These are phyloP conservation scores for Metschnikowia similis DNA, from an alignment of 805 yeast genomes.

Conservation along the genomic window DNA sequence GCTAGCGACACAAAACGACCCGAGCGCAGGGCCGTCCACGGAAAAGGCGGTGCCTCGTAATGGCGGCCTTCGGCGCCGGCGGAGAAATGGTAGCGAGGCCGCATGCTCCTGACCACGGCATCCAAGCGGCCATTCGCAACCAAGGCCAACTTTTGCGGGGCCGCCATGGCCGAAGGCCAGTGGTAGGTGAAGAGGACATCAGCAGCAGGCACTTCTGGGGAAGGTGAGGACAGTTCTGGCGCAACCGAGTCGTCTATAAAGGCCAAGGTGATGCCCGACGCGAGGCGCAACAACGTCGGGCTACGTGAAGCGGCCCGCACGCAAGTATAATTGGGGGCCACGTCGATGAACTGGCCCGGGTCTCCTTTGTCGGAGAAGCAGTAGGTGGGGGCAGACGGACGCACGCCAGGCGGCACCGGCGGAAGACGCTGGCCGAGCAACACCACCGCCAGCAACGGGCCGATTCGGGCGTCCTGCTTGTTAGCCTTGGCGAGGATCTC, in stretches of 20 bases:
- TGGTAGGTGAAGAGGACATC: constrained; percentile 58
- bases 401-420: constrained; percentile 18
- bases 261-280: constrained; percentile 47
- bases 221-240: constrained; percentile 1
- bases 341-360: constrained; percentile 22
- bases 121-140: constrained; percentile 46
- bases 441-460: constrained; percentile 59
- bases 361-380: constrained; percentile 16
- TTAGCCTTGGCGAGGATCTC: constrained; percentile 45
- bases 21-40: constrained; percentile 45
- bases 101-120: constrained; percentile 34
- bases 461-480: constrained; percentile 50
- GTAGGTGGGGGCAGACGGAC: constrained; percentile 22
- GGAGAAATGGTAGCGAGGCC: constrained; percentile 68
- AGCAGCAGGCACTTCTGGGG: constrained; percentile 1
- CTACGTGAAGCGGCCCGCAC: constrained; percentile 25
- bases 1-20: constrained; percentile 68
- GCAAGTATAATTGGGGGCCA: constrained; percentile 23
- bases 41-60: constrained; percentile 54
- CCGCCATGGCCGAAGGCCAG: constrained; percentile 57
- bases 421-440: constrained; percentile 39
- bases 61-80: constrained; percentile 49
- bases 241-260: constrained; percentile 31
- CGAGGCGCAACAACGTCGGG: constrained; percentile 28
- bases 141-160: constrained; percentile 38